A percentile compares a stretch with the other conserved stretches of the same genome.
Evolutionary conservation across 192 early-diverging fungal species (phyloP).

Genomic region (Gonapodya sp.): DNA sequence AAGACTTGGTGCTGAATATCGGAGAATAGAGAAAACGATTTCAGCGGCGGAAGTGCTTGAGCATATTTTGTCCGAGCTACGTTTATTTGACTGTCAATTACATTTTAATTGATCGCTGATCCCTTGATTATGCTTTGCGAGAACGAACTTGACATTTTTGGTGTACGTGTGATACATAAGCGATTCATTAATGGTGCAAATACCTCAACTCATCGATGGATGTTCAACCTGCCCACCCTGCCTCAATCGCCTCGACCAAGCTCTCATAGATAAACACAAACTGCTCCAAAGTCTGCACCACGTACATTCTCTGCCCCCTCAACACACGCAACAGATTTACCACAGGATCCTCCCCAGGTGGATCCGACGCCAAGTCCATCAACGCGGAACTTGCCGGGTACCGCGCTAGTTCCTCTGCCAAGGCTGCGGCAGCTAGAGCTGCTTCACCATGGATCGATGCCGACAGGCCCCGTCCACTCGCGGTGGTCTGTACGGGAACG

Average conservation of each 20-base stretch:
- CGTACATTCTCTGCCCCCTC: constrained; percentile 64
- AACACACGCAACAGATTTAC: constrained; percentile 50
- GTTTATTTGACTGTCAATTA: too few species aligned
- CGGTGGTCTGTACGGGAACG: not conserved
- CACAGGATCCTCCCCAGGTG: constrained; percentile 38
- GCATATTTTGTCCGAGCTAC: too few species aligned
- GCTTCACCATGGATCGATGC: not conserved
- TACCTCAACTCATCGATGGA: too few species aligned
- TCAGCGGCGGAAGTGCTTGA: too few species aligned
- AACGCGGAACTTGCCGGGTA: not conserved
- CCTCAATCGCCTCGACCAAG: not conserved
- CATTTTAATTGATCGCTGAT: too few species aligned
- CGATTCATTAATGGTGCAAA: too few species aligned
- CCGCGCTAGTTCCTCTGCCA: not conserved
- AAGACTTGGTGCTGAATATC: not conserved
- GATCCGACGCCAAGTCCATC: not conserved
- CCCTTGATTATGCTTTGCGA: too few species aligned
- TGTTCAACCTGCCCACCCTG: not conserved
- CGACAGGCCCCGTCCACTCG: not conserved
- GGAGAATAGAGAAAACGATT: too few species aligned
- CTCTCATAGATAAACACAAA: constrained; percentile 74
- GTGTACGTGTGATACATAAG: too few species aligned
- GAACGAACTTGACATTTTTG: too few species aligned
- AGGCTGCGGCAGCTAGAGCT: not conserved
- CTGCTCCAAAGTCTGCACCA: constrained; percentile 77